A percentile compares a stretch with the other conserved stretches of the same genome.
Conservation (phyloP, 2,329 filamentous ascomycete genomes). For the Grosmannia huntii region DNA sequence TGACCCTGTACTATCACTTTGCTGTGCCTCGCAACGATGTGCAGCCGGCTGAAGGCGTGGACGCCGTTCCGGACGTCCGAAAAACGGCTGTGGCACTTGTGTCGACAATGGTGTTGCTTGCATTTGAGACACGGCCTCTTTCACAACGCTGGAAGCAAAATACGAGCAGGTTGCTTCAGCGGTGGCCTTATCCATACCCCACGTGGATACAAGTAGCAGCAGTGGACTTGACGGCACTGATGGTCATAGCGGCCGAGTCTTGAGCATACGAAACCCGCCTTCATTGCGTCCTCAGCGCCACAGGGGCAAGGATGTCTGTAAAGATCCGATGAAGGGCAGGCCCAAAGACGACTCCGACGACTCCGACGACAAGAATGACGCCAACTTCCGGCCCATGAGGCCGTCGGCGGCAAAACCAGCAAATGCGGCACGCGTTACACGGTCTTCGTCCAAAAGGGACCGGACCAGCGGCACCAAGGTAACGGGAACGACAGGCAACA, state of each 20-base stretch:
- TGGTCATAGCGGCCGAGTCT: too few relatives aligned
- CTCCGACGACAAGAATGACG: too few relatives aligned
- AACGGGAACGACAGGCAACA: background rate
- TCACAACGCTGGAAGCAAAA: slow-evolving; percentile 2
- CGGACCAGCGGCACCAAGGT: too few relatives aligned
- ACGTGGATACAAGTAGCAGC: background rate
- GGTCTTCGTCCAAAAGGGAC: too few relatives aligned
- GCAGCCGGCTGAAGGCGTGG: background rate
- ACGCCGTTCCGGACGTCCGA: background rate
- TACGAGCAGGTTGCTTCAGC: background rate
- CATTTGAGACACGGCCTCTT: background rate
- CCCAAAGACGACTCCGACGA: too few relatives aligned
- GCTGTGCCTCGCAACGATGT: background rate
- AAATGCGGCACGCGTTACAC: too few relatives aligned
- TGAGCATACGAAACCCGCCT: too few relatives aligned
- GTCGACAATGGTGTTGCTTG: slow-evolving; percentile 1
- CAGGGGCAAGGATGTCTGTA: too few relatives aligned
- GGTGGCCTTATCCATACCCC: background rate
- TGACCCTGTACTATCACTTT: slow-evolving; percentile 3
- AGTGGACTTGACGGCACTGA: background rate
- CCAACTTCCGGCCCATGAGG: too few relatives aligned
- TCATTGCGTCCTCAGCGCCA: too few relatives aligned
- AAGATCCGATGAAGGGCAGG: too few relatives aligned
- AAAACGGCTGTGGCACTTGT: slow-evolving; percentile 1
- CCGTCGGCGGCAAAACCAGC: too few relatives aligned